Conservation (phyloP, 129 eudicot genomes). For the Saussurea involucrata region DNA sequence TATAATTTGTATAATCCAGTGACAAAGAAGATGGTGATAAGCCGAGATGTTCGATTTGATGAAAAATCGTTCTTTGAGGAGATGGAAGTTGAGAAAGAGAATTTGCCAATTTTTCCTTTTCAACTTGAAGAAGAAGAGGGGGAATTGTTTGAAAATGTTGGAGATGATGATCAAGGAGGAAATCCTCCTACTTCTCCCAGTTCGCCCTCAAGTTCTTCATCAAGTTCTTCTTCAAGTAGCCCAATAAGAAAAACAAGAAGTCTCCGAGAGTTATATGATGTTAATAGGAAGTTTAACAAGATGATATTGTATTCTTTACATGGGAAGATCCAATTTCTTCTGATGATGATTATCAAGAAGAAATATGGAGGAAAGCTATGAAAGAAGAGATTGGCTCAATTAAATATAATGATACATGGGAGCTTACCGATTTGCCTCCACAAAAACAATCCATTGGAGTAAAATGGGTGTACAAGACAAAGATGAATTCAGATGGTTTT, state of each 20-base stretch:
- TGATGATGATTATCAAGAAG: neutral
- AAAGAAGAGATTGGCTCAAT: neutral
- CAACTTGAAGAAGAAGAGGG: neutral
- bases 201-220: neutral
- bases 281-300: neutral
- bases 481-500: neutral
- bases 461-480: constrained; percentile 1
- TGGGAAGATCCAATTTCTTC: neutral
- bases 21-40: neutral
- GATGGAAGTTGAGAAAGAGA: neutral
- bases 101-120: neutral
- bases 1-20: neutral
- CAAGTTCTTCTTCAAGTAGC: neutral
- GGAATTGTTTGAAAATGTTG: neutral
- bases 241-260: neutral
- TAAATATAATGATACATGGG: neutral
- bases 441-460: neutral
- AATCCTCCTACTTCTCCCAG: neutral
- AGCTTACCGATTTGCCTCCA: neutral
- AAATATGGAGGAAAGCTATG: neutral
- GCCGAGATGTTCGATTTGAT: neutral
- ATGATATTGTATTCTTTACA: neutral
- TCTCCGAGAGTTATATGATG: neutral
- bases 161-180: neutral
- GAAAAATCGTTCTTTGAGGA: neutral